Evolutionary conservation across 306 rosid species (phyloP).

Genomic region (Cicer cuneatum): DNA sequence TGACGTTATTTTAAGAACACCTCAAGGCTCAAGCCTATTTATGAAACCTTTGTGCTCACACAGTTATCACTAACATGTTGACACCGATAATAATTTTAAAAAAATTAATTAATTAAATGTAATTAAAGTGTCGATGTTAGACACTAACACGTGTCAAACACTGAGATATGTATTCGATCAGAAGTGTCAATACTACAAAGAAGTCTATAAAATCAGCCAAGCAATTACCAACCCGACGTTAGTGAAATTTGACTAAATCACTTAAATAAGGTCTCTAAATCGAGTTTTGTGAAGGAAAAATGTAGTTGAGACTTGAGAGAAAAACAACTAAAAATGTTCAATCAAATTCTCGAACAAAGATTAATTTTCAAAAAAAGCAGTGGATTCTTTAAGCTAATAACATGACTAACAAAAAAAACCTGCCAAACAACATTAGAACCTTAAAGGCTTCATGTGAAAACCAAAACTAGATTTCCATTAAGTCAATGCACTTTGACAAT

Average conservation of each 20-base stretch:
- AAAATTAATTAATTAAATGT: too few relatives aligned
- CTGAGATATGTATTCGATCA: too few relatives aligned
- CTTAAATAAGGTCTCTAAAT: background rate
- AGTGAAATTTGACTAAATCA: background rate
- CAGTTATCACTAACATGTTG: too few relatives aligned
- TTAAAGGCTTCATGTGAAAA: background rate
- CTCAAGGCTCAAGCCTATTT: background rate
- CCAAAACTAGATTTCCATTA: constrained; percentile 16
- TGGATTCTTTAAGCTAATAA: background rate
- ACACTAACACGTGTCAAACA: too few relatives aligned
- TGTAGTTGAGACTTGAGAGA: background rate
- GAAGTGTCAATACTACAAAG: too few relatives aligned
- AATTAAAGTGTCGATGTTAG: too few relatives aligned
- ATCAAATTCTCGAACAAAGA: background rate
- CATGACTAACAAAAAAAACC: background rate
- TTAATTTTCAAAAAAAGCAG: background rate
- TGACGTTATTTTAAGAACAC: background rate
- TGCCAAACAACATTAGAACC: background rate
- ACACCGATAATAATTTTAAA: too few relatives aligned
- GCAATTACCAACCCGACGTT: background rate
- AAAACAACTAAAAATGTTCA: background rate
- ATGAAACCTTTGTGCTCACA: too few relatives aligned
- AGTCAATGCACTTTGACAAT: constrained; percentile 9
- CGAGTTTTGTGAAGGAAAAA: background rate
- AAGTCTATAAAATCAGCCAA: background rate